A percentile compares a stretch with the other conserved stretches of the same genome.
Evolutionary conservation across 169 alveolate species (phyloP).

Genomic region (Plasmodium knowlesi): DNA sequence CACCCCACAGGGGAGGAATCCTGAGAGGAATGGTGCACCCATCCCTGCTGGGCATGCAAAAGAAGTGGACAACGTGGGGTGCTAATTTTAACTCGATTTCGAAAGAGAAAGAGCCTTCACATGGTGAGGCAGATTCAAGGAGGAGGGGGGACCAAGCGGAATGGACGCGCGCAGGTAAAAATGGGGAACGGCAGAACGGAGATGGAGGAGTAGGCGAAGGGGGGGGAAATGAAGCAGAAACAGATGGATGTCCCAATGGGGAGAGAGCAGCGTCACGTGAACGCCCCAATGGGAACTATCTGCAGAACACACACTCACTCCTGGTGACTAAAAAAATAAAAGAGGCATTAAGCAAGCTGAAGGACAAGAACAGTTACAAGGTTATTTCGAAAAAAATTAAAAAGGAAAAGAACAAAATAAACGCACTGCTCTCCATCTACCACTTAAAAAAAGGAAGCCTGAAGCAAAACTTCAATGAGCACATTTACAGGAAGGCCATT

Average conservation of each 20-base stretch:
- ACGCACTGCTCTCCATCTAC: slow-evolving; percentile 16
- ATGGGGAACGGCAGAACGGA: background rate
- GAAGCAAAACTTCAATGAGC: slow-evolving; percentile 13
- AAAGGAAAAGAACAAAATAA: slow-evolving; percentile 43
- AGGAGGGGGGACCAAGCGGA: background rate
- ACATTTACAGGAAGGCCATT: slow-evolving; percentile 49
- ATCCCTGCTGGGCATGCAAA: background rate
- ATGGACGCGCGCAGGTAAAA: background rate
- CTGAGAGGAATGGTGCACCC: background rate
- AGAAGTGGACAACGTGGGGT: background rate
- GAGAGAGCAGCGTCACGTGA: background rate
- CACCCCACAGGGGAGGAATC: background rate
- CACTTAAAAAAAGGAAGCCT: slow-evolving; percentile 23
- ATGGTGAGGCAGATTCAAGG: background rate
- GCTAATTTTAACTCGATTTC: background rate
- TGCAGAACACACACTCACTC: slow-evolving; percentile 39
- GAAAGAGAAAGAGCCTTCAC: background rate
- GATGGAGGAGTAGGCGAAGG: background rate
- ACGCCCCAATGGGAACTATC: slow-evolving; percentile 5
- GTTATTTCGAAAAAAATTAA: slow-evolving; percentile 40
- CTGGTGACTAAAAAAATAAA: slow-evolving; percentile 41
- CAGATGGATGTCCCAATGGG: background rate
- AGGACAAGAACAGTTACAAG: slow-evolving; percentile 41
- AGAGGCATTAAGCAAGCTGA: slow-evolving; percentile 27
- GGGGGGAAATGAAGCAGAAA: background rate